Evolutionary conservation across 2,329 filamentous ascomycete species (phyloP).

Genomic region (Aspergillus vadensis): DNA sequence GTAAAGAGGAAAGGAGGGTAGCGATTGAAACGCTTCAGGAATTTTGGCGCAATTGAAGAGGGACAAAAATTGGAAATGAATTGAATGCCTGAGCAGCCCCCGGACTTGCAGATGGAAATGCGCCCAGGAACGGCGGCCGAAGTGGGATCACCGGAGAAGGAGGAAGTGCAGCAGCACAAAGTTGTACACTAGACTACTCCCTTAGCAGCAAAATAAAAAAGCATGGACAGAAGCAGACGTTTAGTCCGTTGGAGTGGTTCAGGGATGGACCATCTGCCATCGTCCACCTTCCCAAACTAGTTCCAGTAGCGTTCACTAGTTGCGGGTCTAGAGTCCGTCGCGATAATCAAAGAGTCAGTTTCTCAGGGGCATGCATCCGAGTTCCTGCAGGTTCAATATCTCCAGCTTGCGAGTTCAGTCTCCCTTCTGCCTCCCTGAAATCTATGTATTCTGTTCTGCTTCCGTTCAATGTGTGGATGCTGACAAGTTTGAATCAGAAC

Average conservation of each 20-base stretch:
- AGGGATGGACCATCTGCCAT: neutral
- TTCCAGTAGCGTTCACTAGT: neutral
- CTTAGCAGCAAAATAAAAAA: neutral
- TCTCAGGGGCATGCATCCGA: neutral
- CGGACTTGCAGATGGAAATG: neutral
- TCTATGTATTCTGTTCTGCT: no score
- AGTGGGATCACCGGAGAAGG: neutral
- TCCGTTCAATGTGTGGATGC: no score
- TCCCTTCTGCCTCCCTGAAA: no score
- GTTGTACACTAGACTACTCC: neutral
- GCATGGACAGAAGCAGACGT: neutral
- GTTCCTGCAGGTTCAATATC: neutral
- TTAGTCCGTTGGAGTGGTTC: neutral
- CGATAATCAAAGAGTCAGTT: neutral
- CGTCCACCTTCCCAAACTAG: neutral
- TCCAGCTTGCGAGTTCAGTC: no score
- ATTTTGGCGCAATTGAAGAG: neutral
- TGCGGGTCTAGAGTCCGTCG: neutral
- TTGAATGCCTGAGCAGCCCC: neutral
- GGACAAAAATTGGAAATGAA: neutral
- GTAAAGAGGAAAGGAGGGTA: neutral
- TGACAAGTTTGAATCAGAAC: no score
- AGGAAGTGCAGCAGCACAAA: neutral
- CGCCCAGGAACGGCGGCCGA: neutral
- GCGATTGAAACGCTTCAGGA: neutral